Conservation (phyloP, 2,329 filamentous ascomycete species). For the Fusarium sulawesiense region DNA sequence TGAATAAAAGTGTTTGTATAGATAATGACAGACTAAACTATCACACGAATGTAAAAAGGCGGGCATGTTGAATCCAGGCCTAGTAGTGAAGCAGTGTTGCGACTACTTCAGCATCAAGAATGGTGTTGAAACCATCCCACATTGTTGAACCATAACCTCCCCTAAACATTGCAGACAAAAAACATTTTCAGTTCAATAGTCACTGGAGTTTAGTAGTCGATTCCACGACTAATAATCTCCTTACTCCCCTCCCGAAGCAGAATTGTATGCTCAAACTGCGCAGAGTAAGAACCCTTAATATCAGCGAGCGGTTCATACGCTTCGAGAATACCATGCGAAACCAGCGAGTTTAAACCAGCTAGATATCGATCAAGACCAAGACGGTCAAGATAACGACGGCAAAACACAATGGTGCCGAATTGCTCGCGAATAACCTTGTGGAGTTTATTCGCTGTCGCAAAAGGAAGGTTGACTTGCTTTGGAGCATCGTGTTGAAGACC, state of each 20-base stretch:
- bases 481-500: constrained; percentile 55
- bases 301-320: constrained; percentile 68
- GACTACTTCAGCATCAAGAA: neutral
- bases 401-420: constrained; percentile 72
- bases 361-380: constrained; percentile 70
- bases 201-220: constrained; percentile 60
- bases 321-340: constrained; percentile 68
- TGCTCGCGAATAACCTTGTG: constrained; percentile 70
- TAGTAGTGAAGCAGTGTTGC: constrained; percentile 22
- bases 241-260: constrained; percentile 58
- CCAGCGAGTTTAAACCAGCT: constrained; percentile 67
- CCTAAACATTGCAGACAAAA: neutral
- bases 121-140: constrained; percentile 20
- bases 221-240: constrained; percentile 64
- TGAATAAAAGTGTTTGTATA: neutral
- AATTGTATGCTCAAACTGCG: constrained; percentile 72
- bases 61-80: constrained; percentile 28
- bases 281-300: constrained; percentile 69
- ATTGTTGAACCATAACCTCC: constrained; percentile 20
- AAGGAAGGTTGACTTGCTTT: constrained; percentile 51
- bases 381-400: constrained; percentile 71
- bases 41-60: constrained; percentile 25
- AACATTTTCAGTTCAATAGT: constrained; percentile 54
- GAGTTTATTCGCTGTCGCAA: constrained; percentile 66
- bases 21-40: constrained; percentile 12